Conservation (phyloP, 148 eudicot species). For the Vaccinium corymbosum region DNA sequence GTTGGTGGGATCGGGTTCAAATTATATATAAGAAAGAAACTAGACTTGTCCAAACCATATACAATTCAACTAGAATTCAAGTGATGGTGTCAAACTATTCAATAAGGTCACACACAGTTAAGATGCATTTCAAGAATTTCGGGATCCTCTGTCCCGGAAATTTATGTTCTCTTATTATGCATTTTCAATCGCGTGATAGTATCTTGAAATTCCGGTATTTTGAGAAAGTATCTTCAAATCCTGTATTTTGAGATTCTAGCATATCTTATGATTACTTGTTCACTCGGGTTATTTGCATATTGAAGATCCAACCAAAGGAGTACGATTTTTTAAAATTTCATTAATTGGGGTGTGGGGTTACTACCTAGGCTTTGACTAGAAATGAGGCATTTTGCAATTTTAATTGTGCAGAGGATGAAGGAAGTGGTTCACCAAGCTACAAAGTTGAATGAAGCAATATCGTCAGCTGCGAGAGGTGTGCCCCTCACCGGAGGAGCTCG, state of each 20-base stretch:
- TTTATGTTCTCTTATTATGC: no score
- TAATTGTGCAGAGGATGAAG: constrained; percentile 57
- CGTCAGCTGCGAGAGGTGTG: constrained; percentile 60
- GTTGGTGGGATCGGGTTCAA: not conserved
- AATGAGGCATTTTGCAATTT: not conserved
- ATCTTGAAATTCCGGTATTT: not conserved
- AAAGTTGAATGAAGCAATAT: constrained; percentile 66
- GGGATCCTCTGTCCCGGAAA: not conserved
- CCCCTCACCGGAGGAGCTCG: constrained; percentile 72
- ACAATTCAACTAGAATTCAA: not conserved
- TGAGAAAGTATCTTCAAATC: no score
- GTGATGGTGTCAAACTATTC: not conserved
- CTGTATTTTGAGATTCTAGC: no score
- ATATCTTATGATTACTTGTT: no score
- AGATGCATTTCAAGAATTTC: no score
- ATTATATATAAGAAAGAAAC: no score
- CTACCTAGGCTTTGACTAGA: not conserved
- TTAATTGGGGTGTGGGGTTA: not conserved
- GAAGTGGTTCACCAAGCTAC: constrained; percentile 54
- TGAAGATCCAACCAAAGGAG: not conserved
- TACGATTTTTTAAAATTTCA: no score
- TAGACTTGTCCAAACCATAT: not conserved
- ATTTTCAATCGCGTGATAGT: not conserved
- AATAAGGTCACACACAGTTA: not conserved
- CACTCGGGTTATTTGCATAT: not conserved